Evolutionary conservation across 768 basidiomycete species (phyloP).

Genomic region (Calocybe cyanea): DNA sequence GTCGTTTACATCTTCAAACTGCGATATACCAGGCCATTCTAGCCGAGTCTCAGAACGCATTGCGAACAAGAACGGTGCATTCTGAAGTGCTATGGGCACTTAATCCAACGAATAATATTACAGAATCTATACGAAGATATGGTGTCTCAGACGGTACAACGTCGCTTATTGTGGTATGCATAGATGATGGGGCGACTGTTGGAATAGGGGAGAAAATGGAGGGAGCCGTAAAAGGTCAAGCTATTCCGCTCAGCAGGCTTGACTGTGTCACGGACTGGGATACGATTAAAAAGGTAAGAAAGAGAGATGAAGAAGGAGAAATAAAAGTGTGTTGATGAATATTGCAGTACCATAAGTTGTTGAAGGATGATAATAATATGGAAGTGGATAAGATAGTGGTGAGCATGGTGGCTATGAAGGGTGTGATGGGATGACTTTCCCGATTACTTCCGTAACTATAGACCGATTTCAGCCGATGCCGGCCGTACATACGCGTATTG

Average conservation of each 20-base stretch:
- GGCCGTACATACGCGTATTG: slow-evolving; percentile 8
- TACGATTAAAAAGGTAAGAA: slow-evolving; percentile 66
- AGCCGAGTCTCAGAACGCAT: slow-evolving; percentile 49
- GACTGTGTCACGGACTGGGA: slow-evolving; percentile 63
- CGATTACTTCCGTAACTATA: slow-evolving; percentile 11
- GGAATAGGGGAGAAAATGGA: slow-evolving; percentile 52
- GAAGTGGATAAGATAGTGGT: slow-evolving; percentile 64
- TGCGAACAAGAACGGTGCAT: slow-evolving; percentile 85
- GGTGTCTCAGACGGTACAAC: slow-evolving; percentile 69
- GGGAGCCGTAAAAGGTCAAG: slow-evolving; percentile 53
- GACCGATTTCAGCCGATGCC: slow-evolving; percentile 13
- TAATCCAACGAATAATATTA: slow-evolving; percentile 88
- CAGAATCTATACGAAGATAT: slow-evolving; percentile 82
- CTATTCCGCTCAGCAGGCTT: slow-evolving; percentile 44
- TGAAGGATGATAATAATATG: slow-evolving; percentile 50
- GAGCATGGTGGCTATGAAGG: slow-evolving; percentile 83
- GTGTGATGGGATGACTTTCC: slow-evolving; percentile 37
- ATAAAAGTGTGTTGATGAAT: background rate
- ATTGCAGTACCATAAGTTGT: slow-evolving; percentile 67
- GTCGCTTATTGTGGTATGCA: slow-evolving; percentile 68
- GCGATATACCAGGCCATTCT: slow-evolving; percentile 82
- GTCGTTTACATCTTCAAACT: slow-evolving; percentile 74
- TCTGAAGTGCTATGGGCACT: slow-evolving; percentile 88
- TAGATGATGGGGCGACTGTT: slow-evolving; percentile 40
- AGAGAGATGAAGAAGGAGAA: background rate